Conservation (phyloP, 2,329 filamentous ascomycete species). For the Botryosphaeria dothidea region DNA sequence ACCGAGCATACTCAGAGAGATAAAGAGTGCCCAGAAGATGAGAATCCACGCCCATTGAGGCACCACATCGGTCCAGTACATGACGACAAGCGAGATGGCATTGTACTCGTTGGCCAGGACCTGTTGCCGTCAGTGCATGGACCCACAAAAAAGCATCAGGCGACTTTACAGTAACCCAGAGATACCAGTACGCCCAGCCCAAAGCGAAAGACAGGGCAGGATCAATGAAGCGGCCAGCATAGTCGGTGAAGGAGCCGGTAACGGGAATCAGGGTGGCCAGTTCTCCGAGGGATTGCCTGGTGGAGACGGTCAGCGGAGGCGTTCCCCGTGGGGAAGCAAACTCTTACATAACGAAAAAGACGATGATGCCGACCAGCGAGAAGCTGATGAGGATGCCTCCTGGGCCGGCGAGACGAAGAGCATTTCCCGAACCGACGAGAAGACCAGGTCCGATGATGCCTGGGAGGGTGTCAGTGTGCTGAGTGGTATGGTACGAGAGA, state of each 20-base stretch:
- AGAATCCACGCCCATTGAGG: constrained; percentile 50
- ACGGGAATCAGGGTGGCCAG: constrained; percentile 25
- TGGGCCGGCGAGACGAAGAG: constrained; percentile 23
- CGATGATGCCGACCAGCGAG: constrained; percentile 24
- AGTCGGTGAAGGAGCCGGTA: constrained; percentile 24
- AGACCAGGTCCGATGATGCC: constrained; percentile 26
- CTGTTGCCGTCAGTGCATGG: neutral
- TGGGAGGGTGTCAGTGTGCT: neutral
- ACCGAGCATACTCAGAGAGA: constrained; percentile 42
- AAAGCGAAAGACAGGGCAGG: constrained; percentile 24
- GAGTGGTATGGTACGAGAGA: too few relatives aligned
- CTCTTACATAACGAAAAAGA: constrained; percentile 25
- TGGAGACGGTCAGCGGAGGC: neutral
- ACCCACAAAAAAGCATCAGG: neutral
- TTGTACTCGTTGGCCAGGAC: constrained; percentile 47
- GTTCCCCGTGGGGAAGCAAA: constrained; percentile 2
- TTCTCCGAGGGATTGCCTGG: constrained; percentile 26
- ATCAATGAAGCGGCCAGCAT: constrained; percentile 24
- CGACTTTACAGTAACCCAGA: constrained; percentile 45
- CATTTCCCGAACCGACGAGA: constrained; percentile 25
- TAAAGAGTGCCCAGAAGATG: constrained; percentile 48
- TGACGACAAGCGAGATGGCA: constrained; percentile 45
- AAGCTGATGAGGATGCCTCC: constrained; percentile 25
- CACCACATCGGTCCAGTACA: constrained; percentile 46
- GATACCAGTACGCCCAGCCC: constrained; percentile 36